Base-by-base conservation (phyloP, 768 basidiomycete genomes). In the Pleurotus djamor region DNA sequence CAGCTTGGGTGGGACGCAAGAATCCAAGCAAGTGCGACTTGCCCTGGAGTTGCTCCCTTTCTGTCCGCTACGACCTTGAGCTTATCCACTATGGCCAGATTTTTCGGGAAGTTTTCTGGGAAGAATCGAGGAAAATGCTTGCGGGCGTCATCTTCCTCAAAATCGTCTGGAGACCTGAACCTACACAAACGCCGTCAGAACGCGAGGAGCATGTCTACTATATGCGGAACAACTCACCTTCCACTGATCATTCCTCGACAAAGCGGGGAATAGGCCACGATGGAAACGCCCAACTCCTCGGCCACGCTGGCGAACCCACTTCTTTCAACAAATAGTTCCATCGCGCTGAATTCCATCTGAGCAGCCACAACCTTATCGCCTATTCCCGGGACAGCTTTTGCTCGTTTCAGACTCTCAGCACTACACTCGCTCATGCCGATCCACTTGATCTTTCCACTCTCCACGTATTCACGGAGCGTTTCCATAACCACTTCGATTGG, bases 21-120 rank as follows among this genome's bases (percentile, higher is more conserved):
- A 54, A 68, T 68, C 67, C 67, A 69, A 35, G 67, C 68, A 0
- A 69, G 55, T 13, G 64, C 52, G 33, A 67, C 60, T 33, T 68
- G 77, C 3, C 72, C 73, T 1, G 74, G 63, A 10, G 76, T 75
- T 9, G 71, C 72, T 21, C 61, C 34, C 63, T 75, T 60, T 45
- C 65, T 67, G 34, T 65, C 60, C 5, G 69, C 74, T 34, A 77
- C 68, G 14, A 54, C 34, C 59, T 69, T 68, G 13, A 77, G 58
- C 35, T 67, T 66, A 5, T 77, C 73, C 6, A 63, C 72, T 5
- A 80, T 50, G 34, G 71, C 72, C 36, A 79, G 67, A 55, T 81
- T 75, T 57, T 73, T 78, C 0, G 76, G 75, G 65, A 82, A 82
- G 65, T 80, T 81, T 60, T 78, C 77, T 50, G 68, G 64, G 9